phyloP scores from a whole-genome alignment of 768 basidiomycete genomes.

The Boletus huronensis region DNA sequence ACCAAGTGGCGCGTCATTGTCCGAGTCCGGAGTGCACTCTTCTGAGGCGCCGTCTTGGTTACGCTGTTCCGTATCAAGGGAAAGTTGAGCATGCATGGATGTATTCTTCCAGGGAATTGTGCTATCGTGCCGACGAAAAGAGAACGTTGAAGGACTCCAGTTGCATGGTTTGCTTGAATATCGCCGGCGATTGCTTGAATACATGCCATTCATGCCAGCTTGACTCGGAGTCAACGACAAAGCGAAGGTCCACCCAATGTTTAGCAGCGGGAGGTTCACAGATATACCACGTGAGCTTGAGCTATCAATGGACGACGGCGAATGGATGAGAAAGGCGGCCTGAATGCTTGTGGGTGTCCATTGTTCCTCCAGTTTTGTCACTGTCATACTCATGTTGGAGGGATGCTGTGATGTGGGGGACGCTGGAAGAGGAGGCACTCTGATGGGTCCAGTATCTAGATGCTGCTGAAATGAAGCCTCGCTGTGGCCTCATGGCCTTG shows the following conservation, averaged over 20 bases:
- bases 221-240: conserved; percentile 9
- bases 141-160: conserved; percentile 5
- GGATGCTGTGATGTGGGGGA: not conserved
- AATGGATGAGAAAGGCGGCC: not conserved
- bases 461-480: not conserved
- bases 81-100: conserved; percentile 13
- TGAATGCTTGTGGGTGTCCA: conserved; percentile 15
- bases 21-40: not conserved
- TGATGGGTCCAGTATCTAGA: not conserved
- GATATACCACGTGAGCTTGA: not conserved
- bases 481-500: too few species aligned
- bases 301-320: not conserved
- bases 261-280: conserved; percentile 10
- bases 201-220: too few species aligned
- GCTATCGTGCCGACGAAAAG: conserved; percentile 4
- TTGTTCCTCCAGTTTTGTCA: conserved; percentile 8
- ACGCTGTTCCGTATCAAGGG: not conserved
- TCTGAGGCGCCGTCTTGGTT: not conserved
- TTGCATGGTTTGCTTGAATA: too few species aligned
- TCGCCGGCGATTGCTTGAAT: too few species aligned
- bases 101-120: conserved; percentile 11
- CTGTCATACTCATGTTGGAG: not conserved
- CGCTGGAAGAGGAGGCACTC: too few species aligned
- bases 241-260: conserved; percentile 15
- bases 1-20: not conserved